A percentile compares a stretch with the other conserved stretches of the same genome.
phyloP scores from a whole-genome alignment of 164 flowering plant species.

The Chloranthus sessilifolius region DNA sequence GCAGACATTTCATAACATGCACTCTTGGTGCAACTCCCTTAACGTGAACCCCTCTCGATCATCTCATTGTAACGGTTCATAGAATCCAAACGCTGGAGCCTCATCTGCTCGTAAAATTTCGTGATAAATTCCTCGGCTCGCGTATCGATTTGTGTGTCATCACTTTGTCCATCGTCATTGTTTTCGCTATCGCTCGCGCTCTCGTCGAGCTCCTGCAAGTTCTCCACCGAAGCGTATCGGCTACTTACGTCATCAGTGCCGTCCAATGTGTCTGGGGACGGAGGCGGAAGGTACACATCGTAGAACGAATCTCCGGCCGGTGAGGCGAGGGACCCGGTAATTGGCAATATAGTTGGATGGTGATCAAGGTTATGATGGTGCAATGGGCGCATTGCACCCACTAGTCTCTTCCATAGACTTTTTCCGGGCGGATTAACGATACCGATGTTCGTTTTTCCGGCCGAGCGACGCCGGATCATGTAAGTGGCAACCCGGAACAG shows the following conservation, averaged over 20 bases:
- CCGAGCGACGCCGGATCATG: conserved; percentile 1
- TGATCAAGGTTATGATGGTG: conserved; percentile 24
- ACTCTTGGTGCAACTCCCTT: neutral
- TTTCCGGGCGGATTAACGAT: neutral
- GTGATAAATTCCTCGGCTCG: conserved; percentile 79
- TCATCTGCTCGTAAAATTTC: conserved; percentile 59
- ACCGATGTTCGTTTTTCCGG: neutral
- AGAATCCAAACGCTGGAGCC: conserved; percentile 34
- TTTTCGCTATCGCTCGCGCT: conserved; percentile 1
- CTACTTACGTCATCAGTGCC: conserved; percentile 11
- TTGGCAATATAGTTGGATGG: conserved; percentile 3
- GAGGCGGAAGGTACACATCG: conserved; percentile 17
- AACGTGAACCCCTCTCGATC: neutral
- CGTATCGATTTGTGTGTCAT: conserved; percentile 53
- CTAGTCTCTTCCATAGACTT: conserved; percentile 32
- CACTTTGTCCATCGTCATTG: conserved; percentile 22
- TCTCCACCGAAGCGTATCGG: conserved; percentile 45
- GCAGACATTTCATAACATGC: conserved; percentile 3
- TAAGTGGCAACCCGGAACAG: neutral
- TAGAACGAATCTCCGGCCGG: conserved; percentile 2
- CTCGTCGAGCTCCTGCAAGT: conserved; percentile 32
- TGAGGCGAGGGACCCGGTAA: neutral
- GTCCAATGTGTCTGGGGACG: conserved; percentile 5
- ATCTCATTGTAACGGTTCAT: conserved; percentile 9
- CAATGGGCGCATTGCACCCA: conserved; percentile 51